Evolutionary conservation across 2,329 filamentous ascomycete genomes (phyloP), one percentile per base, ranked within the genome.

Genomic region (Arthrinium puccinioides): DNA sequence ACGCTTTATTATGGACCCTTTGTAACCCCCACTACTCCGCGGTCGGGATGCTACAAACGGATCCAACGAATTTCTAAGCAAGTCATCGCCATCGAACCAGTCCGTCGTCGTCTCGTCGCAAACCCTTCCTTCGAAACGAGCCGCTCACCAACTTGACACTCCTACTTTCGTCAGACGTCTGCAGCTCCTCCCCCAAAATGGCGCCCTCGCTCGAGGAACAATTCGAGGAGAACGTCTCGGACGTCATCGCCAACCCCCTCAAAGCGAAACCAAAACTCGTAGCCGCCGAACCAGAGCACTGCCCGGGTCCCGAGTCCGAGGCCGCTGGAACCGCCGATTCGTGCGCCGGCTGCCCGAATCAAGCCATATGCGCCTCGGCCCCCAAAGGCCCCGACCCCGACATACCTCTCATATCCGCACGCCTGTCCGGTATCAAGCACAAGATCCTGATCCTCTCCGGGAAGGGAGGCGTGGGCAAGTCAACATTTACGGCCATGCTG

Each of bases 381-480:
- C 89, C 90, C 16, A 96, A 96, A 63, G 92, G 90, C 0, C 90
- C 92, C 2, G 92, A 98, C 58, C 90, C 90, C 0, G 92, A 98
- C 60, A 86, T 97, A 31, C 82, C 88, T 4, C 61, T 92, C 48
- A 96, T 98, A 52, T 84, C 88, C 13, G 76, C 82, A 39, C 85
- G 90, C 4, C 79, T 98, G 4, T 72, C 81, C 9, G 77, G 78
- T 36, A 84, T 98, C 44, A 79, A 79, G 51, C 90, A 97, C 67
- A 97, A 97, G 63, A 84, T 98, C 40, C 74, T 98, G 36, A 82
- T 98, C 6, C 72, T 98, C 5, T 90, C 84, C 36, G 92, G 92
- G 44, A 98, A 97, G 70, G 92, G 92, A 44, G 92, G 92, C 32
- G 92, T 98, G 1, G 92, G 92, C 7, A 98, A 98, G 65, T 92